These are phyloP conservation scores for Xerocomellus intermedius DNA, from an alignment of 768 basidiomycete species.

Conservation along the genomic window DNA sequence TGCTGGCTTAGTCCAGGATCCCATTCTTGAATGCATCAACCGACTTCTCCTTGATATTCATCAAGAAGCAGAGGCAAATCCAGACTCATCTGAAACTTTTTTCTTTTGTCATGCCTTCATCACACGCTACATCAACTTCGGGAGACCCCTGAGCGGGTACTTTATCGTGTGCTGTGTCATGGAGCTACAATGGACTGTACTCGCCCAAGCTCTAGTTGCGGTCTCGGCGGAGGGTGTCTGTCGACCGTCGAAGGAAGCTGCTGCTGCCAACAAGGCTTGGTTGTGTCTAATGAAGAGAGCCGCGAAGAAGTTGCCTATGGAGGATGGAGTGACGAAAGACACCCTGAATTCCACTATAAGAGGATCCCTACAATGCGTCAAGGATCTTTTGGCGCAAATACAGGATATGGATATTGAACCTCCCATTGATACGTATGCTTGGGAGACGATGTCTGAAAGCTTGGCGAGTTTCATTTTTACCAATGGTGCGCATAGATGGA, in stretches of 20 bases:
- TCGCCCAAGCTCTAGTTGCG: conserved; percentile 65
- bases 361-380: conserved; percentile 73
- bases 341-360: conserved; percentile 49
- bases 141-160: conserved; percentile 81
- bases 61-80: conserved; percentile 49
- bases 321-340: conserved; percentile 36
- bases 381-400: conserved; percentile 73
- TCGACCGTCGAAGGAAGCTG: conserved; percentile 58
- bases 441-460: conserved; percentile 91
- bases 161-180: conserved; percentile 88
- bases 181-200: conserved; percentile 81
- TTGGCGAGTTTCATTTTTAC: conserved; percentile 48
- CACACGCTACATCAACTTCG: conserved; percentile 69
- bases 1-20: conserved; percentile 59
- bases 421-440: conserved; percentile 81
- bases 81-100: conserved; percentile 31
- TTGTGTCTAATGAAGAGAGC: conserved; percentile 57
- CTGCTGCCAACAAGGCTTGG: conserved; percentile 85
- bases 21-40: conserved; percentile 71
- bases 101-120: conserved; percentile 68
- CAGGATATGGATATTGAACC: conserved; percentile 82
- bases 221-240: conserved; percentile 30
- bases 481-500: neutral
- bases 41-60: conserved; percentile 61
- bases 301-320: conserved; percentile 37